Conservation (phyloP, 768 basidiomycete species). For the Hirschioporus abietinus region DNA sequence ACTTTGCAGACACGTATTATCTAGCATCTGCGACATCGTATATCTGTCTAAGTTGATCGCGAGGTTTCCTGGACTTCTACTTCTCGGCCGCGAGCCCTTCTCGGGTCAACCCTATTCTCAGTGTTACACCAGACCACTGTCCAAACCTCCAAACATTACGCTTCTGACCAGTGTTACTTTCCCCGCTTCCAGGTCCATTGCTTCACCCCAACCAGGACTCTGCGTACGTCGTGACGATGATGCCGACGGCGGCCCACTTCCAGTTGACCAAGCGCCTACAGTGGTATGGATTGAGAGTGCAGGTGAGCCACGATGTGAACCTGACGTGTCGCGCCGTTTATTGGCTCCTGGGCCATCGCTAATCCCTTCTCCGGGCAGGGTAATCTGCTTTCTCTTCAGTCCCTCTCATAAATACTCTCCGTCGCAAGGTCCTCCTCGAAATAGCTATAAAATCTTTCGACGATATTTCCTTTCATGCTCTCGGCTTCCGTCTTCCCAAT, state of each 20-base stretch:
- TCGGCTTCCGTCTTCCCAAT: constrained; percentile 31
- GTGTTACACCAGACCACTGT: neutral
- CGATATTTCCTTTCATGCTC: constrained; percentile 27
- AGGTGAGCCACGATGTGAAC: constrained; percentile 38
- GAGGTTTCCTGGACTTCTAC: neutral
- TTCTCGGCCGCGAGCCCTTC: neutral
- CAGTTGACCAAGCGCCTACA: constrained; percentile 39
- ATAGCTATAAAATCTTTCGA: constrained; percentile 39
- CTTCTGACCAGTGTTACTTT: too few species aligned
- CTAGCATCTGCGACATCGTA: neutral
- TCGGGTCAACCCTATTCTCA: neutral
- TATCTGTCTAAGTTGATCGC: neutral
- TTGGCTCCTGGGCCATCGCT: constrained; percentile 12
- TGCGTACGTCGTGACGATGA: constrained; percentile 28
- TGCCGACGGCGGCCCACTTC: constrained; percentile 25
- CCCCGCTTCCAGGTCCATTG: constrained; percentile 43
- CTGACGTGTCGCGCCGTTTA: constrained; percentile 10
- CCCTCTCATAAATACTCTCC: constrained; percentile 64
- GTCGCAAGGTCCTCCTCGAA: constrained; percentile 62
- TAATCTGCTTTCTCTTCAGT: constrained; percentile 59
- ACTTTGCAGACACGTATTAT: neutral
- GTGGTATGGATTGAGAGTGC: constrained; percentile 46
- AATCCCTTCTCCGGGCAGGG: constrained; percentile 23
- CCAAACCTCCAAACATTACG: neutral
- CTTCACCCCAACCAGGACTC: constrained; percentile 39